Evolutionary conservation across 164 flowering plant genomes (phyloP).

Genomic region (Tinospora cordifolia): DNA sequence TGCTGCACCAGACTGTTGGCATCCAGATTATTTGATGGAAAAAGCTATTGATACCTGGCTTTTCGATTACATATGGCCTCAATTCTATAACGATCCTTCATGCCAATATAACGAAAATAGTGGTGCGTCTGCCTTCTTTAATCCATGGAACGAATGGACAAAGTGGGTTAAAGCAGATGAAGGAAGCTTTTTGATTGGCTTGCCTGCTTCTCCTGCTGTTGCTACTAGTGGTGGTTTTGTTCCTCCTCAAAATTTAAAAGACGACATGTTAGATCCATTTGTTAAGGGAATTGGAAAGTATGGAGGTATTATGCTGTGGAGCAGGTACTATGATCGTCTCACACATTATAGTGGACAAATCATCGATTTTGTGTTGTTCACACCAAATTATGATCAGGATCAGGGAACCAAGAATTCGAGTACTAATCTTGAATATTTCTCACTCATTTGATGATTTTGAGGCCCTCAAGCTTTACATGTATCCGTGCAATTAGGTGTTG

Average conservation of each 20-base stretch:
- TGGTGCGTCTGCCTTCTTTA: background rate
- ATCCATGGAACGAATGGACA: conserved; percentile 9
- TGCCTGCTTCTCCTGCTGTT: conserved; percentile 15
- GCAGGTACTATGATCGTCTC: conserved; percentile 10
- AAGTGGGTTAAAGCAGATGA: background rate
- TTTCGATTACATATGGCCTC: conserved; percentile 1
- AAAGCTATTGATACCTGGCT: background rate
- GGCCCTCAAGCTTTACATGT: too few species aligned
- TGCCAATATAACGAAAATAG: background rate
- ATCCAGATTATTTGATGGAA: background rate
- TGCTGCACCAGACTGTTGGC: background rate
- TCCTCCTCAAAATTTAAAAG: background rate
- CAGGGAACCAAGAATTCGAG: too few species aligned
- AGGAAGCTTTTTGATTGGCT: conserved; percentile 14
- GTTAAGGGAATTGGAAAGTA: conserved; percentile 11
- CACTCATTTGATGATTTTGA: too few species aligned
- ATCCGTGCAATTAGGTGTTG: too few species aligned
- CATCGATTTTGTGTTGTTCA: too few species aligned
- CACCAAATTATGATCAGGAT: too few species aligned
- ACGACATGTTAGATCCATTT: conserved; percentile 7
- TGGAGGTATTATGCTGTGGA: conserved; percentile 20
- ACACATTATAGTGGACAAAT: too few species aligned
- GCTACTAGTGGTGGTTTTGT: conserved; percentile 11
- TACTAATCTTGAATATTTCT: too few species aligned
- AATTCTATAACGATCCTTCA: conserved; percentile 10